phyloP scores from a whole-genome alignment of 2,329 filamentous ascomycete species.

The Amphichorda felina region DNA sequence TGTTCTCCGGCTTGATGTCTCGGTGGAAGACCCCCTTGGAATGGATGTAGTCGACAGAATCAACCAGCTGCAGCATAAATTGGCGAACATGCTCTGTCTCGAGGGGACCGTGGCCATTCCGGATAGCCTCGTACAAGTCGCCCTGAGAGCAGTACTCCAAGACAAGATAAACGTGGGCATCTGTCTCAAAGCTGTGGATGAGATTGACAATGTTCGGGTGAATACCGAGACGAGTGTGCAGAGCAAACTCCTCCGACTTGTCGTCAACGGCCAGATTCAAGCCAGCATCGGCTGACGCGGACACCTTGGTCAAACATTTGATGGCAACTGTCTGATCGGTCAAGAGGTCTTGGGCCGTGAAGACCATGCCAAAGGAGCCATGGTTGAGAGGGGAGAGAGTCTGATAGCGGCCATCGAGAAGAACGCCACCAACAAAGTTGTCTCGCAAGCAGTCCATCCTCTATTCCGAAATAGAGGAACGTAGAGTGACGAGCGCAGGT shows the following conservation, averaged over 20 bases:
- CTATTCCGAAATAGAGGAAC: slow-evolving; percentile 7
- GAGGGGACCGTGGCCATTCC: slow-evolving; percentile 72
- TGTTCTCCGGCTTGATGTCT: slow-evolving; percentile 99
- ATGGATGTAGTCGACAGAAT: slow-evolving; percentile 84
- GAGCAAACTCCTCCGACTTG: slow-evolving; percentile 65
- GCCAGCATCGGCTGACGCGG: slow-evolving; percentile 45
- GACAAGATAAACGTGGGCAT: slow-evolving; percentile 81
- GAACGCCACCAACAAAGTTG: slow-evolving; percentile 64
- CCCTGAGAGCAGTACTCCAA: slow-evolving; percentile 92
- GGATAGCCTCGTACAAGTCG: slow-evolving; percentile 95
- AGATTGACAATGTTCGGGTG: slow-evolving; percentile 94
- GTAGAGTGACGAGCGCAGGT: slow-evolving; percentile 8
- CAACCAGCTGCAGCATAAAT: slow-evolving; percentile 92
- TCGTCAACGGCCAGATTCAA: slow-evolving; percentile 67
- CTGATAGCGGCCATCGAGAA: slow-evolving; percentile 81
- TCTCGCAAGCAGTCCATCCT: slow-evolving; percentile 77
- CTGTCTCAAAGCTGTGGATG: slow-evolving; percentile 82
- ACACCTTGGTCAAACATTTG: slow-evolving; percentile 87
- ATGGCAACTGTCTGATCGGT: slow-evolving; percentile 79
- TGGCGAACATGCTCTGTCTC: slow-evolving; percentile 94
- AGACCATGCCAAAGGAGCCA: slow-evolving; percentile 98
- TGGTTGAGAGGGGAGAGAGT: slow-evolving; percentile 93
- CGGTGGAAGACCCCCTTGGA: slow-evolving; percentile 86
- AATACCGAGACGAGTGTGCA: slow-evolving; percentile 65
- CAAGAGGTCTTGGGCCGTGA: slow-evolving; percentile 70